A percentile compares a stretch with the other conserved stretches of the same genome.
These are phyloP conservation scores for Coriaria nepalensis DNA, from an alignment of 306 rosid genomes.

Conservation along the genomic window DNA sequence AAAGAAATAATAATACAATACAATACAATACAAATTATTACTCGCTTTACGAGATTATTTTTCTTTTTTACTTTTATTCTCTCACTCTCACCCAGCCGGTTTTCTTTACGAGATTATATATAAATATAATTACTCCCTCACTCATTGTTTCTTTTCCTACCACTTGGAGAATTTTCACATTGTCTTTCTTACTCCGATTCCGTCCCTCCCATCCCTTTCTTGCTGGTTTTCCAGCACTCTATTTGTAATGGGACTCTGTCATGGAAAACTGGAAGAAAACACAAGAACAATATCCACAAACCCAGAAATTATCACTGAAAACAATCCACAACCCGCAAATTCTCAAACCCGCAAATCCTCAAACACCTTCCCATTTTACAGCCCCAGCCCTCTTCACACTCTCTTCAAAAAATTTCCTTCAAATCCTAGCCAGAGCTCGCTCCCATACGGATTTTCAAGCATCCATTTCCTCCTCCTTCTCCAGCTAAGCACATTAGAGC, in stretches of 20 bases:
- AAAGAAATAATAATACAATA: too few relatives aligned
- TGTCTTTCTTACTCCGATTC: too few relatives aligned
- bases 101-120: too few relatives aligned
- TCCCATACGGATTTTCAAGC: conserved; percentile 46
- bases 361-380: conserved; percentile 55
- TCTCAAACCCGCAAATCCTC: conserved; percentile 26
- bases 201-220: background rate
- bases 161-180: too few relatives aligned
- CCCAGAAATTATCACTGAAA: conserved; percentile 9
- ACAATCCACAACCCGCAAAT: conserved; percentile 17
- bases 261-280: conserved; percentile 46
- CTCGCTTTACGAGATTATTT: too few relatives aligned
- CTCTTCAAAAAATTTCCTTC: conserved; percentile 71
- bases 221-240: conserved; percentile 20
- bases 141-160: too few relatives aligned
- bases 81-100: too few relatives aligned
- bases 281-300: conserved; percentile 19
- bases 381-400: conserved; percentile 75
- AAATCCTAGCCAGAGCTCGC: conserved; percentile 44
- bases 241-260: conserved; percentile 51
- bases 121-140: too few relatives aligned
- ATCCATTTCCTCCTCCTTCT: conserved; percentile 94
- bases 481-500: conserved; percentile 90
- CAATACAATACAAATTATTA: too few relatives aligned
- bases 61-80: too few relatives aligned